These are phyloP conservation scores for Emergomyces africanus DNA, from an alignment of 2,329 filamentous ascomycete genomes.

Conservation along the genomic window DNA sequence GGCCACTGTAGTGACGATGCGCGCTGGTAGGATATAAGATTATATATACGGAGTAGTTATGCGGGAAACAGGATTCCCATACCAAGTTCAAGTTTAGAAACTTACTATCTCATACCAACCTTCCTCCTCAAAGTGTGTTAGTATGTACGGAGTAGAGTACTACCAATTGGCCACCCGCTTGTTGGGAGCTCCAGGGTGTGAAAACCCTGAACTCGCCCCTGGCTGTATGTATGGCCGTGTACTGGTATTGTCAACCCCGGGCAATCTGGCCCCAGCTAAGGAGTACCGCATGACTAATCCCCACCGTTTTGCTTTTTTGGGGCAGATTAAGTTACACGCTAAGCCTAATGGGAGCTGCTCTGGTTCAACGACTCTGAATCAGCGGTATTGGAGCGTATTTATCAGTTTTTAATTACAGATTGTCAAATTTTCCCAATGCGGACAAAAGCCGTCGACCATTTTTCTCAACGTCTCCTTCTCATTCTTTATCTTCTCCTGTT, in stretches of 20 bases:
- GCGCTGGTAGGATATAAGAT: too few species aligned
- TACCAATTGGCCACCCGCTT: not conserved
- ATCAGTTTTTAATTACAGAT: not conserved
- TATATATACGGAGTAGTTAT: too few species aligned
- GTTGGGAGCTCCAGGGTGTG: not conserved
- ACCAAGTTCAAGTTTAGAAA: too few species aligned
- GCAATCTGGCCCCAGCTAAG: constrained; percentile 4
- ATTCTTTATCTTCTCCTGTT: not conserved
- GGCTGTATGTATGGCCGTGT: not conserved
- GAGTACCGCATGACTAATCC: constrained; percentile 13
- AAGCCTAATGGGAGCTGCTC: constrained; percentile 21
- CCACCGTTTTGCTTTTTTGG: constrained; percentile 26
- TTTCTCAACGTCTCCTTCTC: not conserved
- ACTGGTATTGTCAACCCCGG: constrained; percentile 4
- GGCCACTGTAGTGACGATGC: too few species aligned
- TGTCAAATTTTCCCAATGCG: not conserved
- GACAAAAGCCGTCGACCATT: not conserved
- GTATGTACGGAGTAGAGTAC: not conserved
- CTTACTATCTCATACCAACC: too few species aligned
- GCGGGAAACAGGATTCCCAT: too few species aligned
- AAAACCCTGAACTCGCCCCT: not conserved
- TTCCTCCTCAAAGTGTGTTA: not conserved
- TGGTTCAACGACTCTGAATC: constrained; percentile 19
- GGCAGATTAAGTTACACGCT: constrained; percentile 17
- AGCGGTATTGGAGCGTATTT: not conserved